Base-by-base conservation (phyloP, 768 basidiomycete genomes). In the Tulasnella calospora region DNA sequence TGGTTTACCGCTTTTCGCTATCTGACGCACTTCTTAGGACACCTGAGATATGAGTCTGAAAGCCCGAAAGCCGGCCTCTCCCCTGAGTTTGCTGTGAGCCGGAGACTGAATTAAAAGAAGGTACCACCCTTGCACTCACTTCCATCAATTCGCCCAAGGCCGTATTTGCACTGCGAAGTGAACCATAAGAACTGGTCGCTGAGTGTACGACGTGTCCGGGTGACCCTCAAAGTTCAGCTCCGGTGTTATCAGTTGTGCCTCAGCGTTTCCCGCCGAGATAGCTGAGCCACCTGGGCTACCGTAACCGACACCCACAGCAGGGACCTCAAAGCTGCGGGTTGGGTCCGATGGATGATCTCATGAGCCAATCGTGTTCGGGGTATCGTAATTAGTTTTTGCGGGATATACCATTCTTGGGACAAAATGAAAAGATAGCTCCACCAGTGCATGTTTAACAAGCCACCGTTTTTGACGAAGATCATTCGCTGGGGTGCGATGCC, bases 101-200 rank as follows among this genome's bases (percentile, higher is more conserved):
- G 33, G 30, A 35, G 30, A 67, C 33, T 67, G 61, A 67, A 67
- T 67, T 67, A 67, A 67, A 67, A 67, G 61, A 67, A 67, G 61
- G 61, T 35, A 67, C 61, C 8, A 30, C n/a, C 61, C 21, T n/a
- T 33, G 15, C 15, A 30, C 61, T 67, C 33, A 30, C 33, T 67
- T 27, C 61, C 27, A 67, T 67, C 61, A 67, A 23, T 35, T 67
- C 61, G 61, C 33, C 27, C 61, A 67, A 67, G 61, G 61, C 61
- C 61, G 61, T 35, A 67, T 67, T 19, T 67, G 33, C 61, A 67
- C 61, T 35, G 61, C 33, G 61, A 67, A 67, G 61, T 67, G 61
- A 67, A 67, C 61, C 61, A 33, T 67, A 51, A 51, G 51, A 51
- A 51, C 10, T 51, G 51, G 4, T 51, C 51, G 51, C 51, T 51